These are phyloP conservation scores for Coprinopsis strossmayeri DNA, from an alignment of 768 basidiomycete species.

Conservation along the genomic window DNA sequence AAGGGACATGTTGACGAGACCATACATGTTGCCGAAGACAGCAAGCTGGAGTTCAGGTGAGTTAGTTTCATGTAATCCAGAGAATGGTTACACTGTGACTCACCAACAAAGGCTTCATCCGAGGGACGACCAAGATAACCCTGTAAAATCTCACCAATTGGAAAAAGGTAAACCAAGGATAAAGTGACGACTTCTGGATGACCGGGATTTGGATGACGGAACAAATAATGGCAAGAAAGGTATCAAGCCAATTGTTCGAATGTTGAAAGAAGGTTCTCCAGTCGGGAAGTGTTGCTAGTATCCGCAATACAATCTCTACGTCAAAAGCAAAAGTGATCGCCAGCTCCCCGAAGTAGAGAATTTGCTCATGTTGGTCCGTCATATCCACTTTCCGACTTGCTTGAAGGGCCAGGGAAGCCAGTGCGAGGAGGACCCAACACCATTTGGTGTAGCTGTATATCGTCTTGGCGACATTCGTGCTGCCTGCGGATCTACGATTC, in stretches of 20 bases:
- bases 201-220: conserved; percentile 81
- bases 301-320: conserved; percentile 75
- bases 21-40: conserved; percentile 89
- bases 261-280: conserved; percentile 74
- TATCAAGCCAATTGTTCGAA: conserved; percentile 70
- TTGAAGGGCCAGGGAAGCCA: conserved; percentile 66
- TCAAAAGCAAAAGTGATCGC: conserved; percentile 81
- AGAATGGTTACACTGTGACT: neutral
- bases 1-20: conserved; percentile 84
- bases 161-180: conserved; percentile 88
- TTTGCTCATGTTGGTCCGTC: conserved; percentile 32
- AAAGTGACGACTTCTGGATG: conserved; percentile 56
- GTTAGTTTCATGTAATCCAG: conserved; percentile 8
- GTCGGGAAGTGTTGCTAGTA: conserved; percentile 67
- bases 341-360: conserved; percentile 64
- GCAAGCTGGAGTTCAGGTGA: conserved; percentile 45
- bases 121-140: conserved; percentile 82
- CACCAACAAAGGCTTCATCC: conserved; percentile 86
- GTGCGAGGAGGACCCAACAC: conserved; percentile 72
- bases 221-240: conserved; percentile 65
- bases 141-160: conserved; percentile 86
- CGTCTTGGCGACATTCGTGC: conserved; percentile 43
- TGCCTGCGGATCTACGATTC: conserved; percentile 30
- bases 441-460: conserved; percentile 55
- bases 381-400: conserved; percentile 57